Conservation (phyloP, 805 yeast species). For the Ogataea siamensis region DNA sequence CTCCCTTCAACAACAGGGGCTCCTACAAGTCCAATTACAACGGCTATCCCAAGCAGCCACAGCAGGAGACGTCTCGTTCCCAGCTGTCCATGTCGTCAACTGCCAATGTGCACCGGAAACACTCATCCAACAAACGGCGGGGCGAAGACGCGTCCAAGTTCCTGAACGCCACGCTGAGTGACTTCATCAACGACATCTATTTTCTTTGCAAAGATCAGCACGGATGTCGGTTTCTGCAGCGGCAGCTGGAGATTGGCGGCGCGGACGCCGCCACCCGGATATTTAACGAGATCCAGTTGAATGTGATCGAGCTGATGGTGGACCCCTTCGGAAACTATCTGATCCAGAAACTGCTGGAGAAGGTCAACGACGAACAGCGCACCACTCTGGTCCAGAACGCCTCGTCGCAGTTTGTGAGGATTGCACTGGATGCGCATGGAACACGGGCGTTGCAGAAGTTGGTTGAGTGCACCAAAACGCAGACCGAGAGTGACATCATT, state of each 20-base stretch:
- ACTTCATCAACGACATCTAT: constrained; percentile 70
- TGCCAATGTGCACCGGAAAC: constrained; percentile 36
- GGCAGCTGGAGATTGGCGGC: constrained; percentile 69
- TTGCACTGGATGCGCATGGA: constrained; percentile 93
- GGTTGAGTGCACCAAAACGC: constrained; percentile 74
- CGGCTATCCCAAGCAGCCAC: constrained; percentile 10
- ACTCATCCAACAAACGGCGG: constrained; percentile 33
- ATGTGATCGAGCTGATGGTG: constrained; percentile 84
- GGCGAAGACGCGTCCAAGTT: constrained; percentile 73
- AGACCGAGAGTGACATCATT: constrained; percentile 63
- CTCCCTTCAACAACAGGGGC: constrained; percentile 4
- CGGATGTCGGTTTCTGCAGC: constrained; percentile 90
- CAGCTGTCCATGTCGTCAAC: constrained; percentile 29
- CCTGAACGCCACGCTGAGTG: constrained; percentile 63
- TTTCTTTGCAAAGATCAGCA: constrained; percentile 92
- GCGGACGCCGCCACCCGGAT: constrained; percentile 68
- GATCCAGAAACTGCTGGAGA: constrained; percentile 85
- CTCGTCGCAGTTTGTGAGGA: constrained; percentile 66
- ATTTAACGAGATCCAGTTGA: constrained; percentile 73
- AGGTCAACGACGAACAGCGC: constrained; percentile 68
- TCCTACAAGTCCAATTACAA: constrained; percentile 14
- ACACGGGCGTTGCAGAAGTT: constrained; percentile 92
- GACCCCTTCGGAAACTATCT: constrained; percentile 98
- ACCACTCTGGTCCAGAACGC: constrained; percentile 67
- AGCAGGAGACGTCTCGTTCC: constrained; percentile 10